Conservation (phyloP, 441 rosid genomes). For the Adansonia madagascariensis region DNA sequence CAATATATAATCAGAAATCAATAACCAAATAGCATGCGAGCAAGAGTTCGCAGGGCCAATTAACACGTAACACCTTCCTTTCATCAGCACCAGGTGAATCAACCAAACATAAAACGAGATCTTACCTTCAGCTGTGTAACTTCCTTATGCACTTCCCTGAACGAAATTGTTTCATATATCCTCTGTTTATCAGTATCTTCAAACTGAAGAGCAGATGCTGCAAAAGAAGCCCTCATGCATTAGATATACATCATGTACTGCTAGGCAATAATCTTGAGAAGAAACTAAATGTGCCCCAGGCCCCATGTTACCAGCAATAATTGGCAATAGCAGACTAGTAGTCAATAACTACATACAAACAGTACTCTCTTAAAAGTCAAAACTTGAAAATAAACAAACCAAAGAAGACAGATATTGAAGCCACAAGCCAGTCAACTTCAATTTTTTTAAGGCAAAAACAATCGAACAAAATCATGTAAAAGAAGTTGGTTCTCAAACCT, state of each 20-base stretch:
- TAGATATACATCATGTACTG: constrained; percentile 24
- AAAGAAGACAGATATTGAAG: constrained; percentile 11
- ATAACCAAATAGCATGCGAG: neutral
- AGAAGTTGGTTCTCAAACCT: constrained; percentile 47
- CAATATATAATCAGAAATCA: constrained; percentile 26
- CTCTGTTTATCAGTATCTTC: constrained; percentile 73
- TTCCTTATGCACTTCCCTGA: constrained; percentile 70
- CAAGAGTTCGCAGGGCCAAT: constrained; percentile 13
- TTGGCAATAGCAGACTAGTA: neutral
- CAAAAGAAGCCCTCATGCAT: constrained; percentile 36
- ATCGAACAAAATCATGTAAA: neutral
- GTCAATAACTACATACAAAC: neutral
- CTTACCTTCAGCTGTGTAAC: constrained; percentile 75
- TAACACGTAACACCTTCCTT: constrained; percentile 6
- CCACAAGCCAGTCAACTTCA: neutral
- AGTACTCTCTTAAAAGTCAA: constrained; percentile 7
- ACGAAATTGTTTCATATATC: constrained; percentile 70
- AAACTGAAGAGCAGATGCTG: constrained; percentile 77
- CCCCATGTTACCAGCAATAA: neutral
- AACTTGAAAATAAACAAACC: neutral
- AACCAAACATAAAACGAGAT: constrained; percentile 20
- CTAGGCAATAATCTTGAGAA: neutral
- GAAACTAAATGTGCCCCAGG: constrained; percentile 9
- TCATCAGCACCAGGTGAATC: constrained; percentile 11
- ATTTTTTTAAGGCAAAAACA: constrained; percentile 13